phyloP scores from a whole-genome alignment of 2,329 filamentous ascomycete species.

The Cladosporium sp. region DNA sequence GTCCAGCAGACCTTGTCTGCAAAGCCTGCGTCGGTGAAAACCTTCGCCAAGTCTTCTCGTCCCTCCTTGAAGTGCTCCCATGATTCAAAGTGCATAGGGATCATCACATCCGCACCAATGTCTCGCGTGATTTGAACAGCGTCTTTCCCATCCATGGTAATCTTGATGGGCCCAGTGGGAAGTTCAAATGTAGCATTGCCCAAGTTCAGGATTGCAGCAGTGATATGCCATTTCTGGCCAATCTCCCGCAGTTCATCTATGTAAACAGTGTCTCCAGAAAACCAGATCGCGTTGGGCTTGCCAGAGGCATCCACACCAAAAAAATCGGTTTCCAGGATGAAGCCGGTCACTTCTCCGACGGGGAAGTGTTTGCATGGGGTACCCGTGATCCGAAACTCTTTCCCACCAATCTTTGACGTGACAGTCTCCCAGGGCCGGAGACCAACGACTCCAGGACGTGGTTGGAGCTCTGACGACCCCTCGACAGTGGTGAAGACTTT shows the following conservation, averaged over 20 bases:
- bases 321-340: constrained; percentile 40
- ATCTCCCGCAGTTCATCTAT: constrained; percentile 36
- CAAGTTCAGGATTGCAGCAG: not conserved
- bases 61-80: constrained; percentile 2
- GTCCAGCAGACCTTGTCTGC: not conserved
- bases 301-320: constrained; percentile 43
- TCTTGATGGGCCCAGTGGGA: not conserved
- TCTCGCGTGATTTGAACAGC: not conserved
- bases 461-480: constrained; percentile 46
- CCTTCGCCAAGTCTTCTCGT: not conserved
- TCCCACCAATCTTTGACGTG: constrained; percentile 33
- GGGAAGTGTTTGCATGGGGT: constrained; percentile 49
- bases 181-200: not conserved
- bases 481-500: constrained; percentile 50
- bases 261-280: constrained; percentile 54
- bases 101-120: not conserved
- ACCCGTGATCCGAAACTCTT: constrained; percentile 42
- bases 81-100: constrained; percentile 7
- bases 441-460: constrained; percentile 44
- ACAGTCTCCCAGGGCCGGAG: constrained; percentile 31
- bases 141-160: not conserved
- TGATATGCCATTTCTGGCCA: not conserved
- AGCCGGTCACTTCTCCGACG: constrained; percentile 49
- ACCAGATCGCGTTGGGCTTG: constrained; percentile 49
- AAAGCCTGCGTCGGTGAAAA: not conserved